Percentiles rank a stretch among this genome's conserved stretches.
Conservation (phyloP, 164 flowering plant species). For the Chloranthus sessilifolius region DNA sequence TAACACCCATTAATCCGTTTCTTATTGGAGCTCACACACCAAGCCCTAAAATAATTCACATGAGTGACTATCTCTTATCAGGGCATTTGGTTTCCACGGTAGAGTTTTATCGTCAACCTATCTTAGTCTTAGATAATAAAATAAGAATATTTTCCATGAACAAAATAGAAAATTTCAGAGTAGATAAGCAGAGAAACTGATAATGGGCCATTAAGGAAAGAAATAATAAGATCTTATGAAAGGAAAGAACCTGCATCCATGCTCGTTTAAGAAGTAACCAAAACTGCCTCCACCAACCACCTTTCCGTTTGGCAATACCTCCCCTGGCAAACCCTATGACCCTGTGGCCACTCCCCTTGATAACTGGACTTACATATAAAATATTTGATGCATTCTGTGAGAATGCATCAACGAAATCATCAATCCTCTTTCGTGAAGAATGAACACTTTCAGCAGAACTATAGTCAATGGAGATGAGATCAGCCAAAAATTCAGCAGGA, state of each 20-base stretch:
- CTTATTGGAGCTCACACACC: too few relatives aligned
- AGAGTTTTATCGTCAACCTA: too few relatives aligned
- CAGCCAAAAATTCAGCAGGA: slow-evolving; percentile 98
- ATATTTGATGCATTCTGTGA: slow-evolving; percentile 34
- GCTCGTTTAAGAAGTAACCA: slow-evolving; percentile 86
- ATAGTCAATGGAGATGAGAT: slow-evolving; percentile 94
- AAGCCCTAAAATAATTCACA: too few relatives aligned
- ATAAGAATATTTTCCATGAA: too few relatives aligned
- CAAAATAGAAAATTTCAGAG: neutral
- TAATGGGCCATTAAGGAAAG: too few relatives aligned
- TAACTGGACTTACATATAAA: slow-evolving; percentile 62
- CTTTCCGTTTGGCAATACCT: slow-evolving; percentile 35
- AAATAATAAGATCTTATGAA: too few relatives aligned
- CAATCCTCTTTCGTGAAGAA: slow-evolving; percentile 77
- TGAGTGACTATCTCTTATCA: too few relatives aligned
- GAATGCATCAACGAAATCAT: slow-evolving; percentile 80
- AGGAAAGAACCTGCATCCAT: slow-evolving; percentile 85
- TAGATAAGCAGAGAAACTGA: too few relatives aligned
- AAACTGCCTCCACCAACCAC: slow-evolving; percentile 92
- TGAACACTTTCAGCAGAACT: slow-evolving; percentile 74
- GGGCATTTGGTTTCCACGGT: too few relatives aligned
- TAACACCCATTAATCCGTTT: too few relatives aligned
- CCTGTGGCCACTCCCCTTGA: slow-evolving; percentile 17
- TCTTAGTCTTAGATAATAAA: too few relatives aligned
- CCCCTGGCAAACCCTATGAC: slow-evolving; percentile 23